Conservation (phyloP, 192 early-diverging fungal genomes). For the Coemansia reversa region DNA sequence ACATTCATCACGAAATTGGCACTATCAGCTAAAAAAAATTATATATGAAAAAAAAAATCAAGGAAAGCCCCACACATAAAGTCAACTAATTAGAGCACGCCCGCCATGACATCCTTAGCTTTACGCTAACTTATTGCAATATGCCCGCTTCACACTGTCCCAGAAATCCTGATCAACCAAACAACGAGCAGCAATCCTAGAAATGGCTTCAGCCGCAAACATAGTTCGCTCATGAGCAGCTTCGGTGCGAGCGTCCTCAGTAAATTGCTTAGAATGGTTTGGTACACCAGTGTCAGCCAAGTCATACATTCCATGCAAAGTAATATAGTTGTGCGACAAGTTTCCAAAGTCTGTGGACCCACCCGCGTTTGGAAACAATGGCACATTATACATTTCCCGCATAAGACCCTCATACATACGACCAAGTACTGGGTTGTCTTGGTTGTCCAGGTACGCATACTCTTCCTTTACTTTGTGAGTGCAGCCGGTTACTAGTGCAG, state of each 20-base stretch:
- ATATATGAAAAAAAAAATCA: neutral
- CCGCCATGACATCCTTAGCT: neutral
- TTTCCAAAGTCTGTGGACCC: slow-evolving; percentile 77
- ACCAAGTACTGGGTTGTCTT: slow-evolving; percentile 55
- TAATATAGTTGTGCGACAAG: slow-evolving; percentile 63
- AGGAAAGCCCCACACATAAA: too few relatives aligned
- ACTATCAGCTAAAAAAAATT: neutral
- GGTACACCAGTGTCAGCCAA: slow-evolving; percentile 56
- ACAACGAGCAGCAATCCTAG: slow-evolving; percentile 49
- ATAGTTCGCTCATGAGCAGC: slow-evolving; percentile 61
- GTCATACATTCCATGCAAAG: slow-evolving; percentile 54
- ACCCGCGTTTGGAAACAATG: slow-evolving; percentile 28
- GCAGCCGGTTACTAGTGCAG: slow-evolving; percentile 69
- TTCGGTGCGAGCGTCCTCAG: slow-evolving; percentile 56
- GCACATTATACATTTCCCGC: slow-evolving; percentile 20
- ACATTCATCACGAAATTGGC: neutral
- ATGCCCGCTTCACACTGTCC: slow-evolving; percentile 34
- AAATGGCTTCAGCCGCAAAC: slow-evolving; percentile 56
- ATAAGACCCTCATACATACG: slow-evolving; percentile 51
- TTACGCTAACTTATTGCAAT: neutral
- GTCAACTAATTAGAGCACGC: neutral
- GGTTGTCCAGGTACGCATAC: slow-evolving; percentile 59
- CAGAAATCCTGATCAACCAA: slow-evolving; percentile 54
- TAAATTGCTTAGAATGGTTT: slow-evolving; percentile 68
- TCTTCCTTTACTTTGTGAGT: slow-evolving; percentile 58